Evolutionary conservation across 495 filamentous ascomycete species (phyloP).

Genomic region (Daldinia caldariorum): DNA sequence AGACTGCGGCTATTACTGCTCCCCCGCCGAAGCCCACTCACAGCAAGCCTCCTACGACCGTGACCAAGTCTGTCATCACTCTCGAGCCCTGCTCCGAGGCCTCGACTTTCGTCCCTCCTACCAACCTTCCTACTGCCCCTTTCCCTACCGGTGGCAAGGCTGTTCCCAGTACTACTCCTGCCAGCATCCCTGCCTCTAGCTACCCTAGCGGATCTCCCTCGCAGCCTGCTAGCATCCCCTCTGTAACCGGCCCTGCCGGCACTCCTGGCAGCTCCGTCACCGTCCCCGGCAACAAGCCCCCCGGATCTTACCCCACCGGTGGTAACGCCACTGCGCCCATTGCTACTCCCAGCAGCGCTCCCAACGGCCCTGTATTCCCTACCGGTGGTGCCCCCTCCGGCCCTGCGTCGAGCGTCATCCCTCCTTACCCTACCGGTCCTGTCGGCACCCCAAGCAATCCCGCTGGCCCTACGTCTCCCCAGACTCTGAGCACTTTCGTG

Average conservation of each 20-base stretch:
- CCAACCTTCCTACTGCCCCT: slow-evolving; percentile 42
- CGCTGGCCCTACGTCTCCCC: slow-evolving; percentile 1
- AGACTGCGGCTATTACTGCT: slow-evolving; percentile 40
- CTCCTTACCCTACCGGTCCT: slow-evolving; percentile 32
- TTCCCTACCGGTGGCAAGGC: slow-evolving; percentile 39
- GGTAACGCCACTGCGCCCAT: slow-evolving; percentile 24
- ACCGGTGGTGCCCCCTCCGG: slow-evolving; percentile 10
- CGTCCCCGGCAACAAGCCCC: slow-evolving; percentile 2
- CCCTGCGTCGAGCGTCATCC: slow-evolving; percentile 25
- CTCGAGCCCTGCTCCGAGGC: slow-evolving; percentile 45
- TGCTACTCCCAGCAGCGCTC: slow-evolving; percentile 8
- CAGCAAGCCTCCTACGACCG: slow-evolving; percentile 39
- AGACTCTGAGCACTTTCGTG: slow-evolving; percentile 35
- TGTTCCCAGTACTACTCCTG: slow-evolving; percentile 23
- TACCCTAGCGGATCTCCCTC: slow-evolving; percentile 24
- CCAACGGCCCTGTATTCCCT: slow-evolving; percentile 4
- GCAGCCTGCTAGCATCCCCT: slow-evolving; percentile 16
- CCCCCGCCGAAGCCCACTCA: slow-evolving; percentile 38
- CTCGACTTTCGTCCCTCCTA: slow-evolving; percentile 45
- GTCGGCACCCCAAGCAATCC: slow-evolving; percentile 2
- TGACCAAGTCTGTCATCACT: slow-evolving; percentile 46
- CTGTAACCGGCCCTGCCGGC: slow-evolving; percentile 9
- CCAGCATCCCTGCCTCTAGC: slow-evolving; percentile 17
- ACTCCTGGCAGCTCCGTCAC: slow-evolving; percentile 4
- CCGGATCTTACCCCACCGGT: slow-evolving; percentile 21